These are phyloP conservation scores for Sarcomyxa edulis DNA, from an alignment of 768 basidiomycete species.

Conservation along the genomic window DNA sequence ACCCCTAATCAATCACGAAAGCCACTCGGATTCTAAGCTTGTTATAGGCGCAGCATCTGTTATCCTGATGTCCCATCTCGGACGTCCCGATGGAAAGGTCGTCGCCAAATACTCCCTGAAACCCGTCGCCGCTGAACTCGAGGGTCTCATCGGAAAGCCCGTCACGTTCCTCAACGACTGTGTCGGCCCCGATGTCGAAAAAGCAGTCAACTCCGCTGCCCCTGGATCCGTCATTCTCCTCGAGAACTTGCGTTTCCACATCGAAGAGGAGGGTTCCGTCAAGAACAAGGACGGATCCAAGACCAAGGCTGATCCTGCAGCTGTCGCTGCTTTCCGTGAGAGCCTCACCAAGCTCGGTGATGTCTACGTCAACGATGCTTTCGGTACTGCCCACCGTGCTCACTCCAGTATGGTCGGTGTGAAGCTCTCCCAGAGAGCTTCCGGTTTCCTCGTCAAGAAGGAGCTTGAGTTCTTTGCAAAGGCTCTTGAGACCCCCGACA, in stretches of 20 bases:
- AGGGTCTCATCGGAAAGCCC: constrained; percentile 61
- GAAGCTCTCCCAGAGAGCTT: constrained; percentile 85
- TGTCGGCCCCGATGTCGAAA: constrained; percentile 82
- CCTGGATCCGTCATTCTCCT: constrained; percentile 78
- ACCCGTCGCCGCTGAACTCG: constrained; percentile 79
- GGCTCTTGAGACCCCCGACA: constrained; percentile 89
- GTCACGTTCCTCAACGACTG: constrained; percentile 84
- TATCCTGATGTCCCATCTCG: constrained; percentile 96
- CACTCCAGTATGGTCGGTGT: constrained; percentile 99
- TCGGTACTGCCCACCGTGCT: constrained; percentile 96
- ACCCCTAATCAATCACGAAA: too few relatives aligned
- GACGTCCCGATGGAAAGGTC: constrained; percentile 91
- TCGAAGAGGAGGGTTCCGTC: constrained; percentile 92
- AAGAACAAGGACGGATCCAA: constrained; percentile 95
- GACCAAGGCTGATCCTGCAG: constrained; percentile 83
- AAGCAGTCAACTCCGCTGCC: constrained; percentile 61
- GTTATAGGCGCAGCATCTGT: constrained; percentile 69
- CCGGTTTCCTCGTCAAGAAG: constrained; percentile 97
- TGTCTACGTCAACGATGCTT: constrained; percentile 98
- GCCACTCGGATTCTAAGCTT: too few relatives aligned
- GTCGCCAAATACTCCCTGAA: constrained; percentile 87
- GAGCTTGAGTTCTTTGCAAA: constrained; percentile 99
- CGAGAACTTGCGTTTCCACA: constrained; percentile 98
- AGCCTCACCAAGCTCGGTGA: constrained; percentile 89
- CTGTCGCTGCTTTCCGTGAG: constrained; percentile 81